These are phyloP conservation scores for Blastobotrys arbuscula DNA, from an alignment of 1,139 yeast species.

Conservation along the genomic window DNA sequence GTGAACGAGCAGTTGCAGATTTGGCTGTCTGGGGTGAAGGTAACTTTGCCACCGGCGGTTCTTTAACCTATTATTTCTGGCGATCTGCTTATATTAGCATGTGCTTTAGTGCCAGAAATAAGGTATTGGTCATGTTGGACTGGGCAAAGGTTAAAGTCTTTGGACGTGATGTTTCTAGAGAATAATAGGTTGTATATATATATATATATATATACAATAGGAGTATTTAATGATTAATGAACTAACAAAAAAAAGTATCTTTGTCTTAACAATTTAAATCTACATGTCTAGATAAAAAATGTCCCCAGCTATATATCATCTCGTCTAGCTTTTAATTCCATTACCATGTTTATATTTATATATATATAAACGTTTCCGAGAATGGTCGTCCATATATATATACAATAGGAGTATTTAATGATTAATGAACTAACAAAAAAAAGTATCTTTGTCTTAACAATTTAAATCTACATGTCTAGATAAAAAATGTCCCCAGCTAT, in stretches of 20 bases:
- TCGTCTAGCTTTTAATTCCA: no score
- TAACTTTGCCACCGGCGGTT: conserved; percentile 80
- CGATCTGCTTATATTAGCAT: conserved; percentile 87
- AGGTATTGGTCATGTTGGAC: conserved; percentile 75
- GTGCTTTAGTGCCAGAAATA: conserved; percentile 87
- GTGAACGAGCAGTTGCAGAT: conserved; percentile 92
- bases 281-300: no score
- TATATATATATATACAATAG: background rate
- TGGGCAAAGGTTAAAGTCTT: conserved; percentile 83
- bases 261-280: no score
- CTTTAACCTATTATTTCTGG: conserved; percentile 88
- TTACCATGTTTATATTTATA: no score
- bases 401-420: background rate
- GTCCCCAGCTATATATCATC: no score
- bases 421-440: no score
- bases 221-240: background rate
- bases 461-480: no score
- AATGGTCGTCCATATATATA: no score
- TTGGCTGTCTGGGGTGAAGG: conserved; percentile 76
- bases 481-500: no score
- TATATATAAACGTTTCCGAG: no score
- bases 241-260: no score
- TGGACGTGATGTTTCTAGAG: conserved; percentile 69
- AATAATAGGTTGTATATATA: conserved; percentile 29
- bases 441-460: no score